A percentile compares a stretch with the other conserved stretches of the same genome.
These are phyloP conservation scores for Gossypium sturtianum DNA, from an alignment of 345 rosid species.

Conservation along the genomic window DNA sequence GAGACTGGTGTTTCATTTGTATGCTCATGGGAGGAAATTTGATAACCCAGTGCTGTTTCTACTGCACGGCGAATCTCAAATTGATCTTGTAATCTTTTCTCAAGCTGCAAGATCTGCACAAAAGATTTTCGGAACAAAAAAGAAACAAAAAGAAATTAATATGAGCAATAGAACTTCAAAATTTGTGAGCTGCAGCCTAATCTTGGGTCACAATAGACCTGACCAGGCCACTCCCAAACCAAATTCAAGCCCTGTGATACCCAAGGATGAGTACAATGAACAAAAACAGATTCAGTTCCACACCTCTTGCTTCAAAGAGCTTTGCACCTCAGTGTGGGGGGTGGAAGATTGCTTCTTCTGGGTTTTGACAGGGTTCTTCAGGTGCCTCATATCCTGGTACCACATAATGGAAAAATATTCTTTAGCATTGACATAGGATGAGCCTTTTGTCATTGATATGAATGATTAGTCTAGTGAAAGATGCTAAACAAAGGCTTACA, in stretches of 20 bases:
- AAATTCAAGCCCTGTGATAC: neutral
- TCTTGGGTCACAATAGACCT: neutral
- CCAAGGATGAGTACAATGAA: neutral
- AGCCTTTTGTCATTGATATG: neutral
- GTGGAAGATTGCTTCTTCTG: conserved; percentile 34
- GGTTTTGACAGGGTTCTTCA: conserved; percentile 33
- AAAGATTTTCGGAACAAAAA: neutral
- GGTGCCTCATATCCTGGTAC: conserved; percentile 56
- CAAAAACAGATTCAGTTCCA: conserved; percentile 11
- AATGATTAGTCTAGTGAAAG: neutral
- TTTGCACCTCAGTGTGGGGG: conserved; percentile 41
- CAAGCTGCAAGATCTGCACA: conserved; percentile 78
- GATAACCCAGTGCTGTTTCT: conserved; percentile 80
- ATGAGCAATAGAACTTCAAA: neutral
- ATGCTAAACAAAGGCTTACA: neutral
- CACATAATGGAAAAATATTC: conserved; percentile 9
- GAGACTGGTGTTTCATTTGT: conserved; percentile 42
- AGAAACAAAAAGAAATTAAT: neutral
- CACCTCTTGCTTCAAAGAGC: conserved; percentile 86
- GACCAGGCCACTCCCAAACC: neutral
- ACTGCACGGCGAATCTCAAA: conserved; percentile 66
- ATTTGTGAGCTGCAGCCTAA: neutral
- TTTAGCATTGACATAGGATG: neutral
- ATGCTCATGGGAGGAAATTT: conserved; percentile 31
- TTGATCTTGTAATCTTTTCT: conserved; percentile 73